phyloP scores from a whole-genome alignment of 2,329 filamentous ascomycete genomes.

The Lojkania enalia region DNA sequence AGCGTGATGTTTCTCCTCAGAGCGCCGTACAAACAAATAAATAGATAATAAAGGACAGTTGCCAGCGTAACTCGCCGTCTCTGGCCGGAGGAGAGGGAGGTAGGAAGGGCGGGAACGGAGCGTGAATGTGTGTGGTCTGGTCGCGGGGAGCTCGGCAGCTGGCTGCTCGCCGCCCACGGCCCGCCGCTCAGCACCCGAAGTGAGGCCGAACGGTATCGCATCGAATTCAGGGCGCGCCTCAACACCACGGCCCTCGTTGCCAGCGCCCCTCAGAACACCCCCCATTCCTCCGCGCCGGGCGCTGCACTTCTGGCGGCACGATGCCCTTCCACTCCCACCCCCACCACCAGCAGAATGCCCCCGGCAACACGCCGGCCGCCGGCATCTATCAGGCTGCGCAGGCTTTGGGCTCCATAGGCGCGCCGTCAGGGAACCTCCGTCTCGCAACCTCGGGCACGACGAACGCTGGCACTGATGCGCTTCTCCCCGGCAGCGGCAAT shows the following conservation, averaged over 20 bases:
- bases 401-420: slow-evolving; percentile 52
- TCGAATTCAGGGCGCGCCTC: background rate
- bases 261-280: slow-evolving; percentile 8
- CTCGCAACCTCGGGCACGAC: slow-evolving; percentile 47
- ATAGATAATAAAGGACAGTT: too few relatives aligned
- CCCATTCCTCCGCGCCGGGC: slow-evolving; percentile 1
- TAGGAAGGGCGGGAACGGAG: background rate
- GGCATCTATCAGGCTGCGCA: slow-evolving; percentile 53
- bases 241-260: slow-evolving; percentile 5
- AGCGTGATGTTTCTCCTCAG: too few relatives aligned
- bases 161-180: background rate
- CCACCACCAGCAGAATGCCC: slow-evolving; percentile 32
- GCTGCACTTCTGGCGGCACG: slow-evolving; percentile 14
- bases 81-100: background rate
- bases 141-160: background rate
- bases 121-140: background rate
- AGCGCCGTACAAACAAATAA: too few relatives aligned
- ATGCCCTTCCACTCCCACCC: slow-evolving; percentile 43
- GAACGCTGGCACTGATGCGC: slow-evolving; percentile 49
- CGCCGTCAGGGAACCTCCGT: slow-evolving; percentile 47
- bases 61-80: too few relatives aligned
- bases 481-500: slow-evolving; percentile 45
- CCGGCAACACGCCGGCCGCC: slow-evolving; percentile 41
- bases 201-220: background rate
- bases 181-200: background rate